phyloP scores from a whole-genome alignment of 192 early-diverging fungal species.

The Phycomyces blakesleeanus region DNA sequence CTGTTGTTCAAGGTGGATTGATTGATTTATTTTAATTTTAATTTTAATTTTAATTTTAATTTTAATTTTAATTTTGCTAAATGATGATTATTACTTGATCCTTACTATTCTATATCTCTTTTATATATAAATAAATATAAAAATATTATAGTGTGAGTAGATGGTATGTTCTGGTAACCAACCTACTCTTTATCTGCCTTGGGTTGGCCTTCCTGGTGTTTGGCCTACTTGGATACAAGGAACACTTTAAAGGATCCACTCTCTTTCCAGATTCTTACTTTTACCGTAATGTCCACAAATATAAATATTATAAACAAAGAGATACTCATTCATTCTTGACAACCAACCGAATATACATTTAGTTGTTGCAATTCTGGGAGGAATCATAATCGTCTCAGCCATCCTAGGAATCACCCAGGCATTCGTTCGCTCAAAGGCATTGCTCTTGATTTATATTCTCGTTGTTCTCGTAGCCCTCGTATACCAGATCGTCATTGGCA shows the following conservation, averaged over 20 bases:
- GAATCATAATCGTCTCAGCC: slow-evolving; percentile 21
- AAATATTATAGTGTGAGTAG: slow-evolving; percentile 30
- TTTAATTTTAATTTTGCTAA: too few species aligned
- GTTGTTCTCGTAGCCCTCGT: slow-evolving; percentile 17
- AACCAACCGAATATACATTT: background rate
- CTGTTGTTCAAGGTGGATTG: slow-evolving; percentile 1
- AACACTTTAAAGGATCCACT: slow-evolving; percentile 21
- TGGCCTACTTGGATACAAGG: slow-evolving; percentile 19
- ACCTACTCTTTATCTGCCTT: slow-evolving; percentile 23
- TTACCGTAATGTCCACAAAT: slow-evolving; percentile 12
- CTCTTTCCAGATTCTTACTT: slow-evolving; percentile 22
- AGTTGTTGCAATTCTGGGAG: slow-evolving; percentile 22
- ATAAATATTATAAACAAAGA: background rate
- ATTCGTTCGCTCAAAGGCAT: slow-evolving; percentile 1
- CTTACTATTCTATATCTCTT: background rate
- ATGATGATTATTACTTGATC: too few species aligned
- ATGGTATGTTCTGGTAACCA: slow-evolving; percentile 24
- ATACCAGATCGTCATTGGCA: slow-evolving; percentile 22
- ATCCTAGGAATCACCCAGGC: slow-evolving; percentile 17
- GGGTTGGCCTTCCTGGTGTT: slow-evolving; percentile 24
- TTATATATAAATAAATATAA: too few species aligned
- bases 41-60: too few species aligned
- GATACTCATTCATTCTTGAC: too few species aligned
- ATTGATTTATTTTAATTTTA: too few species aligned
- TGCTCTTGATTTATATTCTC: slow-evolving; percentile 19